Percentiles rank a stretch among this genome's conserved stretches.
Evolutionary conservation across 345 rosid species (phyloP).

Genomic region (Eucalyptus urophylla): DNA sequence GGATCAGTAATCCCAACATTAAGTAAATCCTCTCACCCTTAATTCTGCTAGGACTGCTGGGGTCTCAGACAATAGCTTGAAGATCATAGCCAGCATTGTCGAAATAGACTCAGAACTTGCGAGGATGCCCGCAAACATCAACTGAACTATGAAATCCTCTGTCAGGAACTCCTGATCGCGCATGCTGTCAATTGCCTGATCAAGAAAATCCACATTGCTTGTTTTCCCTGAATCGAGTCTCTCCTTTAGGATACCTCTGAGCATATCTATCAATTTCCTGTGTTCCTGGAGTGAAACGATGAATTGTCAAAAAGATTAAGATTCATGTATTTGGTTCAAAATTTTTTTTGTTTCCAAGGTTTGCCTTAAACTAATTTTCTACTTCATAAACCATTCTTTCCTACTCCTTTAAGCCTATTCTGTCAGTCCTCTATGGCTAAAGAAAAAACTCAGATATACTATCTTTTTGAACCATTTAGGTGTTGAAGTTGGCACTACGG

Average conservation of each 20-base stretch:
- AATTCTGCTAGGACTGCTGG: neutral
- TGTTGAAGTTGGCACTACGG: too few species aligned
- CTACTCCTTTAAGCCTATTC: too few species aligned
- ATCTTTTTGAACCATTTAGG: too few species aligned
- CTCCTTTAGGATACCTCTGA: neutral
- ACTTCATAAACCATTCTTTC: too few species aligned
- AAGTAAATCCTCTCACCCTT: neutral
- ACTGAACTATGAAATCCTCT: neutral
- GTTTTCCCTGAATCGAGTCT: neutral
- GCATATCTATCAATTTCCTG: neutral
- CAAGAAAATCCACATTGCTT: neutral
- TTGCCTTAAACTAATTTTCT: too few species aligned
- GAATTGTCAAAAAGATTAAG: neutral
- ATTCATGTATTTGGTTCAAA: neutral
- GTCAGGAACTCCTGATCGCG: slow-evolving; percentile 3
- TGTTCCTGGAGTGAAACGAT: neutral
- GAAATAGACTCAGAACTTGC: slow-evolving; percentile 7
- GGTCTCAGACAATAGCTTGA: neutral
- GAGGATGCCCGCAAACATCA: neutral
- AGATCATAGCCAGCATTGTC: neutral
- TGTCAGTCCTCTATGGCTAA: too few species aligned
- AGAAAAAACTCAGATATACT: too few species aligned
- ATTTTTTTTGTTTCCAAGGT: too few species aligned
- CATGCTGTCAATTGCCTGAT: slow-evolving; percentile 2
- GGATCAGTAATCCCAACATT: too few species aligned